phyloP scores from a whole-genome alignment of 164 flowering plant genomes.

The Saururus chinensis region DNA sequence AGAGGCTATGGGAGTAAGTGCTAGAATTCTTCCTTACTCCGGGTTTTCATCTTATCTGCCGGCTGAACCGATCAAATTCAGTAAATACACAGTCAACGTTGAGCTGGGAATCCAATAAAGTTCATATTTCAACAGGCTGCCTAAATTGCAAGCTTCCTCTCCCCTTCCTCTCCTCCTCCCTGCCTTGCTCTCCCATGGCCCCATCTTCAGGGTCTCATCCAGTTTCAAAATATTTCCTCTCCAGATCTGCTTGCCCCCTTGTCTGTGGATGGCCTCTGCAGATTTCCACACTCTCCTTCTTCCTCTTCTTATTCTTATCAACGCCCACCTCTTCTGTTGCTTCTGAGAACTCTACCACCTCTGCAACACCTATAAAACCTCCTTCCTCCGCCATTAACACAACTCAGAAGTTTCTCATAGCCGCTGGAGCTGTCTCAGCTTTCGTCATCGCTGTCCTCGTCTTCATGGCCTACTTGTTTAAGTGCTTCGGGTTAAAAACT shows the following conservation, averaged over 20 bases:
- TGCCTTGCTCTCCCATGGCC: slow-evolving; percentile 7
- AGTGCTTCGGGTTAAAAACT: slow-evolving; percentile 12
- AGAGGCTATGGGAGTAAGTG: background rate
- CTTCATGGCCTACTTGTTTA: slow-evolving; percentile 14
- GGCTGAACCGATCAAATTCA: background rate
- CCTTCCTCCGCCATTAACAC: background rate
- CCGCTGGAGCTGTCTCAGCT: background rate
- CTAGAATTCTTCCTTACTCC: background rate
- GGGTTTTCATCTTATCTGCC: background rate
- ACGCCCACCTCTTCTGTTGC: slow-evolving; percentile 8
- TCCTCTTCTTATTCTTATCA: slow-evolving; percentile 1
- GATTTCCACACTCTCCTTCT: background rate
- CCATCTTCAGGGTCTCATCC: background rate
- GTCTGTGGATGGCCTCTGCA: slow-evolving; percentile 8
- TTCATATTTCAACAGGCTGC: too few relatives aligned
- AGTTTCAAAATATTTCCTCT: background rate
- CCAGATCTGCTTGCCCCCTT: slow-evolving; percentile 6
- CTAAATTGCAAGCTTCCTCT: slow-evolving; percentile 1
- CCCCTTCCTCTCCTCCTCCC: background rate
- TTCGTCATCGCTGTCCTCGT: background rate
- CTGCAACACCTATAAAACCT: slow-evolving; percentile 4
- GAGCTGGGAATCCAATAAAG: background rate
- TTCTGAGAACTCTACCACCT: slow-evolving; percentile 9
- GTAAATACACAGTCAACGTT: background rate
- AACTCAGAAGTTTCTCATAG: slow-evolving; percentile 1